Percentiles rank a stretch among this genome's conserved stretches.
These are phyloP conservation scores for Boletus huronensis DNA, from an alignment of 768 basidiomycete species.

Conservation along the genomic window DNA sequence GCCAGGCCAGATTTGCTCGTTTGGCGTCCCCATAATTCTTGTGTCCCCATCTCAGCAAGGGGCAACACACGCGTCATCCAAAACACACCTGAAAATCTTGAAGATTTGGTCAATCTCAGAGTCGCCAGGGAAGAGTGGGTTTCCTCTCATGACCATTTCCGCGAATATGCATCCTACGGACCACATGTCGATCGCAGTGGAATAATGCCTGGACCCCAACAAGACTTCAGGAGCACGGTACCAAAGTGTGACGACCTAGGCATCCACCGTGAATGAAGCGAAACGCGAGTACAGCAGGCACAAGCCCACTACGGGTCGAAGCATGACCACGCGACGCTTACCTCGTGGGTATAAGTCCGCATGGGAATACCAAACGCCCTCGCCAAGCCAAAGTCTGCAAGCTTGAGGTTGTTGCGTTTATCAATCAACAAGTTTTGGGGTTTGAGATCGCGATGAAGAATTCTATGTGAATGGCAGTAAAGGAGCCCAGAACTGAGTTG, in stretches of 20 bases:
- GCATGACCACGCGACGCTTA: slow-evolving; percentile 33
- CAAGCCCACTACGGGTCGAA: neutral
- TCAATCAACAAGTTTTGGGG: slow-evolving; percentile 95
- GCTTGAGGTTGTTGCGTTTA: slow-evolving; percentile 84
- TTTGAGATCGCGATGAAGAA: slow-evolving; percentile 96
- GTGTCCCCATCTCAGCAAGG: slow-evolving; percentile 1
- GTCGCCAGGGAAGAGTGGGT: slow-evolving; percentile 94
- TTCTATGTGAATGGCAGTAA: slow-evolving; percentile 93
- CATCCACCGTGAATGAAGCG: slow-evolving; percentile 9
- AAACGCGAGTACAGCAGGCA: neutral
- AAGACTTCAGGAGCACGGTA: slow-evolving; percentile 98
- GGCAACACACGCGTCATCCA: neutral
- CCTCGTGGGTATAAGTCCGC: slow-evolving; percentile 99
- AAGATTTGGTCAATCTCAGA: slow-evolving; percentile 99
- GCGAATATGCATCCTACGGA: slow-evolving; percentile 99
- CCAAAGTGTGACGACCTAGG: slow-evolving; percentile 97
- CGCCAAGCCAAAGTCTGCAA: slow-evolving; percentile 95
- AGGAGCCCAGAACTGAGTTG: slow-evolving; percentile 89
- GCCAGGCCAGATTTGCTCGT: slow-evolving; percentile 89
- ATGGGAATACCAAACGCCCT: slow-evolving; percentile 98
- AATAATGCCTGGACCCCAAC: slow-evolving; percentile 92
- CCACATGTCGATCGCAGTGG: slow-evolving; percentile 99
- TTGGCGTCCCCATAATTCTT: slow-evolving; percentile 93
- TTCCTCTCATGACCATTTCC: slow-evolving; percentile 94
- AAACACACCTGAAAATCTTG: slow-evolving; percentile 87